phyloP scores from a whole-genome alignment of 495 filamentous ascomycete genomes.

The Xylaria palmicola region DNA sequence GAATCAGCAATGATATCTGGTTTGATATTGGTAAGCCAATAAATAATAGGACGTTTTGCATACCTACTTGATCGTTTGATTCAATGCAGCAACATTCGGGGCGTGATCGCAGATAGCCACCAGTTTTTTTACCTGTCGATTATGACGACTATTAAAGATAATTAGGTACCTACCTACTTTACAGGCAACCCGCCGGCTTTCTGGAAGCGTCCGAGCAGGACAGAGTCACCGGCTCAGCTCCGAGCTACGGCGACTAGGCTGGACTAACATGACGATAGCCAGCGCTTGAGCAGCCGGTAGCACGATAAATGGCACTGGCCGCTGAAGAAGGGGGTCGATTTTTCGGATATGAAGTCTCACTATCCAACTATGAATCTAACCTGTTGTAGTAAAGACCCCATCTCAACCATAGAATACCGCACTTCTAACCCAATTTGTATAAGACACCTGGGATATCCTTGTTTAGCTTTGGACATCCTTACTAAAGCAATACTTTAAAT shows the following conservation, averaged over 20 bases:
- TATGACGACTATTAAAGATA: slow-evolving; percentile 1
- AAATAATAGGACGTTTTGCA: not conserved
- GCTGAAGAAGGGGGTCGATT: not conserved
- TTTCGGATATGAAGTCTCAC: not conserved
- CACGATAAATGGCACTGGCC: not conserved
- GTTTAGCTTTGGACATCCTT: too few relatives aligned
- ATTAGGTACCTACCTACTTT: too few relatives aligned
- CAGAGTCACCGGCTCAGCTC: not conserved
- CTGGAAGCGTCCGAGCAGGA: not conserved
- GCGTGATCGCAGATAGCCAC: not conserved
- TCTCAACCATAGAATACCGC: too few relatives aligned
- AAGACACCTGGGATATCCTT: too few relatives aligned
- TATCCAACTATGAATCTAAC: too few relatives aligned
- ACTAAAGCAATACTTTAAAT: too few relatives aligned
- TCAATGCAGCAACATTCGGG: not conserved
- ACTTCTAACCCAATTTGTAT: too few relatives aligned
- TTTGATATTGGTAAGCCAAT: too few relatives aligned
- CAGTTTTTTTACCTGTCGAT: too few relatives aligned
- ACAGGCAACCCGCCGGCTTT: not conserved
- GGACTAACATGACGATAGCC: not conserved
- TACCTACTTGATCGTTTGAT: too few relatives aligned
- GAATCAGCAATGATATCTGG: too few relatives aligned
- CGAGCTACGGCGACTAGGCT: slow-evolving; percentile 6
- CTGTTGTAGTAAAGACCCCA: too few relatives aligned
- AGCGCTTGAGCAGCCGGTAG: not conserved